phyloP scores from a whole-genome alignment of 176 grass and related monocot genomes.

The Eleusine coracana region DNA sequence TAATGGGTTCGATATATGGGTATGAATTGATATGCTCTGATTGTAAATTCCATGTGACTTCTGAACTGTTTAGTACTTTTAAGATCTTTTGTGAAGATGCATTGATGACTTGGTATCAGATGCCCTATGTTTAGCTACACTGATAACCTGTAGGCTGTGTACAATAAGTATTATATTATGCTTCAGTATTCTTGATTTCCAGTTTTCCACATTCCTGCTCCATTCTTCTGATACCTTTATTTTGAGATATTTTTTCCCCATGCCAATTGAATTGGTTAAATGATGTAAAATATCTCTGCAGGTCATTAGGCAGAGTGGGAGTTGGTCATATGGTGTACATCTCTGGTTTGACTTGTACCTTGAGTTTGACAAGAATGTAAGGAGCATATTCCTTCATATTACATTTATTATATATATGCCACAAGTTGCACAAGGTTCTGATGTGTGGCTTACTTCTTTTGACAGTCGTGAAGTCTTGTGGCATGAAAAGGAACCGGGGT shows the following conservation, averaged over 20 bases:
- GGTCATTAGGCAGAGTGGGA: constrained; percentile 86
- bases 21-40: constrained; percentile 12
- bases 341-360: constrained; percentile 71
- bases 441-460: constrained; percentile 33
- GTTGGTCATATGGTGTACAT: constrained; percentile 87
- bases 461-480: constrained; percentile 80
- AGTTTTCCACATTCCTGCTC: background rate
- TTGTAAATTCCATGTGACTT: constrained; percentile 19
- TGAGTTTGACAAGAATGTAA: constrained; percentile 66
- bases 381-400: constrained; percentile 40
- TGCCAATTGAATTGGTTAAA: constrained; percentile 21
- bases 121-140: background rate
- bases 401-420: constrained; percentile 14
- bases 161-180: background rate
- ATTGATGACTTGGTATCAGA: constrained; percentile 25
- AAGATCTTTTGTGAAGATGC: background rate
- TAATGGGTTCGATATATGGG: background rate
- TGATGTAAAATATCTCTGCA: constrained; percentile 52
- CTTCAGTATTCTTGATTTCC: constrained; percentile 6
- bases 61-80: background rate
- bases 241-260: constrained; percentile 35
- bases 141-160: background rate
- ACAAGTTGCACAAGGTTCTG: background rate
- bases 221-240: background rate
- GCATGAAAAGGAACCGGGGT: constrained; percentile 74